phyloP scores from a whole-genome alignment of 2,329 filamentous ascomycete genomes.

The Ophiostoma himal-ulmi region DNA sequence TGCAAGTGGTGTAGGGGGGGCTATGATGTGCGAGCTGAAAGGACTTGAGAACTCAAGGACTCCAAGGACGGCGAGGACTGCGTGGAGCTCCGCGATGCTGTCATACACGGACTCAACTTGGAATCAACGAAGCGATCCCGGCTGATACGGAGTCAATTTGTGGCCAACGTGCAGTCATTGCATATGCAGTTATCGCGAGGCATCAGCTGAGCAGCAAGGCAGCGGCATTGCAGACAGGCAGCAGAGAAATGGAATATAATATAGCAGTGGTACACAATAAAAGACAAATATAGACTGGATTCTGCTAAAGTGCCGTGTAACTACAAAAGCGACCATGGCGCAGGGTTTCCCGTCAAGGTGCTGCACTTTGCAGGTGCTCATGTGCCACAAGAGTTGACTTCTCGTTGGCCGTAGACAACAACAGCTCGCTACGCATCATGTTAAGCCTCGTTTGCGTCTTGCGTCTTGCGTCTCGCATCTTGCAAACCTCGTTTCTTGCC shows the following conservation, averaged over 20 bases:
- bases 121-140: not conserved
- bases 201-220: not conserved
- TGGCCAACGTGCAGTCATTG: not conserved
- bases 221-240: not conserved
- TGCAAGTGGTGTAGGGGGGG: not conserved
- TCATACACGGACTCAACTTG: constrained; percentile 3
- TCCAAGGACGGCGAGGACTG: too few relatives aligned
- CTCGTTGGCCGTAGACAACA: not conserved
- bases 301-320: constrained; percentile 6
- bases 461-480: not conserved
- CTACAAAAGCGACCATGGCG: not conserved
- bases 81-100: not conserved
- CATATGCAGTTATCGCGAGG: not conserved
- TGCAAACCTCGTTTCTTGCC: not conserved
- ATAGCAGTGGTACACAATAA: not conserved
- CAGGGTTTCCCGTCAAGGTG: not conserved
- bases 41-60: not conserved
- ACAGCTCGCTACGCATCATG: not conserved
- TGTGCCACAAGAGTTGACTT: not conserved
- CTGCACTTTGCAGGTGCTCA: not conserved
- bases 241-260: not conserved
- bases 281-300: not conserved
- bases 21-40: not conserved
- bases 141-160: not conserved
- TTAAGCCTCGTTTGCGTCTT: not conserved